Conservation (phyloP, 805 yeast genomes). For the Komagataella kurtzmanii region DNA sequence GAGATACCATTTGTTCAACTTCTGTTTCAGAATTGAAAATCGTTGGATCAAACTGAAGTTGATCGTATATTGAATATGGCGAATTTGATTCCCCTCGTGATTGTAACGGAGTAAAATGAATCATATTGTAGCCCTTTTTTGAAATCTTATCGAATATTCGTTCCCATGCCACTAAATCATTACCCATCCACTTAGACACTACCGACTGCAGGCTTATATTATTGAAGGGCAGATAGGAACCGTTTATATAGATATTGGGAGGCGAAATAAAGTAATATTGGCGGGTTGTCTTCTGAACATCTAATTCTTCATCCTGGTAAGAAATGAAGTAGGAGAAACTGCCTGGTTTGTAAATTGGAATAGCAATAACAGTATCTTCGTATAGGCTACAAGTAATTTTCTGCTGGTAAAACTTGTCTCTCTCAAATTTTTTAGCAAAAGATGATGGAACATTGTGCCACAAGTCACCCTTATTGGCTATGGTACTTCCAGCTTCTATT, state of each 20-base stretch:
- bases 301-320: constrained; percentile 25
- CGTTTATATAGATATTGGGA: constrained; percentile 52
- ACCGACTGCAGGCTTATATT: constrained; percentile 74
- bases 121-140: constrained; percentile 82
- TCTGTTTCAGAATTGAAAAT: constrained; percentile 44
- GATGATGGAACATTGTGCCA: constrained; percentile 60
- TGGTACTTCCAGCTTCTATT: constrained; percentile 63
- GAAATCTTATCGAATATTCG: constrained; percentile 45
- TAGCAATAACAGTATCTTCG: constrained; percentile 43
- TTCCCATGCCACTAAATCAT: constrained; percentile 48
- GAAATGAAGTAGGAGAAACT: constrained; percentile 63
- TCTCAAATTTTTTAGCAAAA: constrained; percentile 28
- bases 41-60: constrained; percentile 58
- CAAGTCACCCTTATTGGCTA: constrained; percentile 57
- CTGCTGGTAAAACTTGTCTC: constrained; percentile 40
- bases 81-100: constrained; percentile 82
- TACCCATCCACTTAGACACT: constrained; percentile 87
- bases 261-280: constrained; percentile 68
- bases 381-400: constrained; percentile 46
- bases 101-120: constrained; percentile 92
- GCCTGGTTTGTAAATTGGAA: constrained; percentile 63
- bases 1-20: constrained; percentile 34
- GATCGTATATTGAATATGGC: constrained; percentile 87
- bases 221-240: constrained; percentile 52
- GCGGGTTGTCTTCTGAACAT: constrained; percentile 30